Evolutionary conservation across 768 basidiomycete genomes (phyloP).

Genomic region (Phanerochaete sordida): DNA sequence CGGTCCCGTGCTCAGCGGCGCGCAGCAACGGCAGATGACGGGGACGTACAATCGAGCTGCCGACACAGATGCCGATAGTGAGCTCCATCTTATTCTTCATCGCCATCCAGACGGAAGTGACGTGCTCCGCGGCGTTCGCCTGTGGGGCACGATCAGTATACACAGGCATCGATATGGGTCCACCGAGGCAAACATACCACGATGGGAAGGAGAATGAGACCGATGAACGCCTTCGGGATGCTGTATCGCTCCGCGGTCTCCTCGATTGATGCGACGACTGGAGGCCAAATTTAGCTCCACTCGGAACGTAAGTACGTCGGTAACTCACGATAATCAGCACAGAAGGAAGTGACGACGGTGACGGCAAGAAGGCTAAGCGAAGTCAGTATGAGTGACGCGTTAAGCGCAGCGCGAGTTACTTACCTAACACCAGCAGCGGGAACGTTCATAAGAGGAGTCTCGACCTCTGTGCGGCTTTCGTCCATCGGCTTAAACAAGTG

Average conservation of each 20-base stretch:
- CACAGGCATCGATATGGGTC: not conserved
- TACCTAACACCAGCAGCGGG: constrained; percentile 58
- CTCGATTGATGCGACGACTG: constrained; percentile 90
- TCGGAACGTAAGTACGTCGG: not conserved
- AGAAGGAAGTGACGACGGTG: constrained; percentile 82
- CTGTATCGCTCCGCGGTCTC: constrained; percentile 79
- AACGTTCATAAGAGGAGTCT: constrained; percentile 57
- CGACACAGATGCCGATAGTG: constrained; percentile 78
- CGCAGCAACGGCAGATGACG: not conserved
- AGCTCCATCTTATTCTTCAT: constrained; percentile 70
- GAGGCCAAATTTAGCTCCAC: not conserved
- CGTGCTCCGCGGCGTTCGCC: constrained; percentile 86
- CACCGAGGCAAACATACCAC: constrained; percentile 50
- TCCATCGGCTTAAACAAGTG: constrained; percentile 43
- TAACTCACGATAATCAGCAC: constrained; percentile 80
- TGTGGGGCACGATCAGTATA: constrained; percentile 19
- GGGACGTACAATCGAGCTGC: constrained; percentile 65
- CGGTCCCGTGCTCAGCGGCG: not conserved
- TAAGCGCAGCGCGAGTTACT: constrained; percentile 2
- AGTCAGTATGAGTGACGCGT: not conserved
- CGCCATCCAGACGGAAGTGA: constrained; percentile 86
- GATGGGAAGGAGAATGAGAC: constrained; percentile 82
- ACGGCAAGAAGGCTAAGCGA: constrained; percentile 59
- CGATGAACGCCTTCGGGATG: constrained; percentile 84
- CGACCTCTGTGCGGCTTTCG: not conserved